Base-by-base conservation (phyloP, 116 monocot genomes). In the Thalassia testudinum region DNA sequence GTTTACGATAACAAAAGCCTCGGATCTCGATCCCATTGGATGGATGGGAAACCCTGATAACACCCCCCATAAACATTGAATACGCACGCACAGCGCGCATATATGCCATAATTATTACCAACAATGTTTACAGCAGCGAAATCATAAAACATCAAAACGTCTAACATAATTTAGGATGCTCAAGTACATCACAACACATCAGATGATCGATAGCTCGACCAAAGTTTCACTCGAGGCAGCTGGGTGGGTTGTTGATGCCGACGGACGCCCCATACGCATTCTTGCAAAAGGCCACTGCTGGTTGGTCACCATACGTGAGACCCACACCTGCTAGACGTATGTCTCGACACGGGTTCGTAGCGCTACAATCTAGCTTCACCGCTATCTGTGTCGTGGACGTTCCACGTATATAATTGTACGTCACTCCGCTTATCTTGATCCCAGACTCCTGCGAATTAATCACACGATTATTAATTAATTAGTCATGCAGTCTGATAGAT, bases 361-460 rank as follows among this genome's bases (percentile, higher is more conserved):
- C 45, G 68, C 86, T 86, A 60, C 86, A 86, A 47, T 80, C 69
- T 23, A 86, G 71, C 7, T 66, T 75, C 28, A 86, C 78, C 0
- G 86, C 81, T 21, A 86, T 77, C 20, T 28, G 24, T 24, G 80
- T 56, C n/a, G 81, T 62, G 18, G 86, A 86, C 53, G 86, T 65
- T 11, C 86, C 86, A 1, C 62, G 52, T 50, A 86, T 66, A 42
- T 67, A 58, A 0, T n/a, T 63, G 74, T 71, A 86, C 16, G 14
- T 62, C 54, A 86, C 79, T 2, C 65, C 44, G 42, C 76, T 86
- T 7, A 86, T 69, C 62, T 57, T 72, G 11, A 86, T 52, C 13
- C 70, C 67, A 0, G 85, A 85, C 18, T 44, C 67, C 79, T 73
- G 56, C 30, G 12, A 21, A 59, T 0, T 16, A 56, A n/a, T n/a